Evolutionary conservation across 345 rosid genomes (phyloP), one percentile per base, ranked within the genome.

Genomic region (Hirschfeldia incana): DNA sequence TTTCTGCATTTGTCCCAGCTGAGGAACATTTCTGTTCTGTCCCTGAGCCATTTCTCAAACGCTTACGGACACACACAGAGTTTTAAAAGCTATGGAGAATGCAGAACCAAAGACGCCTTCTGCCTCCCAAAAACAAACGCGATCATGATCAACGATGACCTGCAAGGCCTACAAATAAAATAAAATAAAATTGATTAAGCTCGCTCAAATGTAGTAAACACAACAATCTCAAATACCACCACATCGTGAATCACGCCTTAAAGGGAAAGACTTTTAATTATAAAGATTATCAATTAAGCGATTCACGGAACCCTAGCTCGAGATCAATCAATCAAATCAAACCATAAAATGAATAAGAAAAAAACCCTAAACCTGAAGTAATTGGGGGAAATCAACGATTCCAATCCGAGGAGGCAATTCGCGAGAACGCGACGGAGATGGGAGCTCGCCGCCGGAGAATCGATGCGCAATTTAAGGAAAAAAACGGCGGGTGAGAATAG

Each of bases 1-100:
- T 75, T 80, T 85, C 78, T 88, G 92, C 88, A 89, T 83, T 81
- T 85, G 91, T 51, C 85, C 69, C 39, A 86, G 82, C 76, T 84
- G 88, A 34, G 82, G 84, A 11, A 81, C 77, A 76, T 80, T 86
- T 78, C 89, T 88, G 78, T 91, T 88, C 46, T 88, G 92, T 39
- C 76, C 80, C 80, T 88, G 92, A 59, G 89, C 78, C 76, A 87
- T 78, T 46, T 39, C 60, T 68, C 44, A 49, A 37, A 17, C 68
- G 4, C 60, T 65, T 42, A 67, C 72, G 26, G 39, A 36, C 8
- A 36, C 39, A 36, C 8, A 80, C 77, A 76, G 85, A 88, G 78
- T 21, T 21, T 21, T 11, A 46, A n/a, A 16, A 15, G 2, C 60
- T 53, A 53, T 16, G 26, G 33, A 59, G 64, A 59, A 59, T 27